Base-by-base conservation (phyloP, 2,329 filamentous ascomycete genomes). In the Neopestalotiopsis clavispora region DNA sequence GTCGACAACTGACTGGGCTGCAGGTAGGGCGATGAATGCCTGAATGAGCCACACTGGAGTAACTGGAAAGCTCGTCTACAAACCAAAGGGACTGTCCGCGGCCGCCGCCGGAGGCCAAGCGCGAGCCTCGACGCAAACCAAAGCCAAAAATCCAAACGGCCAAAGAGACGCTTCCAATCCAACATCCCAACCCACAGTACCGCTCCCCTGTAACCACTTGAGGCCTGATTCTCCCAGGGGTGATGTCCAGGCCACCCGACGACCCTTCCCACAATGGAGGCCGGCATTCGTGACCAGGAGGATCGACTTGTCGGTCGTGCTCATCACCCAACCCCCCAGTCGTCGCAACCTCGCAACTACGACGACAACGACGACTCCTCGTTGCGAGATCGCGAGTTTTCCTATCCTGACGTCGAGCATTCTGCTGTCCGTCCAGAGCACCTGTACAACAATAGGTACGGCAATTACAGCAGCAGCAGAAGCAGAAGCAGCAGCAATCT, bases 231-330 rank as follows among this genome's bases (percentile, higher is more conserved):
- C 72, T 75, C 73, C 68, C 28, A 76, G 76, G 45, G 78, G 78
- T 80, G 80, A 81, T 80, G 79, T 79, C 74, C 74, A 75, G 72
- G 71, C 72, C 73, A 72, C 73, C 52, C 65, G 52, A 52, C 45
- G 45, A 45, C 56, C 38, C 30, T 40, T 60, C 30, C 65, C 75
- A 84, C 80, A 79, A 87, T 86, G 84, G 84, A 86, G 80, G 78
- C 78, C 76, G 80, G 78, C 78, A 80, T 79, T 77, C 80, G 78
- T 80, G 79, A 84, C 77, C 80, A 83, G 77, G 80, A 82, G 77
- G 80, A 80, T 76, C 77, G 76, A 75, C 75, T 75, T 75, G 75
- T 75, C 72, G 78, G 75, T 70, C 71, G 28, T 66, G 71, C 77
- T 78, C 75, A 76, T 75, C 77, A 75, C 73, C 73, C 75, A 71